A percentile compares a stretch with the other conserved stretches of the same genome.
phyloP scores from a whole-genome alignment of 2,329 filamentous ascomycete species.

The Fusarium sp. region DNA sequence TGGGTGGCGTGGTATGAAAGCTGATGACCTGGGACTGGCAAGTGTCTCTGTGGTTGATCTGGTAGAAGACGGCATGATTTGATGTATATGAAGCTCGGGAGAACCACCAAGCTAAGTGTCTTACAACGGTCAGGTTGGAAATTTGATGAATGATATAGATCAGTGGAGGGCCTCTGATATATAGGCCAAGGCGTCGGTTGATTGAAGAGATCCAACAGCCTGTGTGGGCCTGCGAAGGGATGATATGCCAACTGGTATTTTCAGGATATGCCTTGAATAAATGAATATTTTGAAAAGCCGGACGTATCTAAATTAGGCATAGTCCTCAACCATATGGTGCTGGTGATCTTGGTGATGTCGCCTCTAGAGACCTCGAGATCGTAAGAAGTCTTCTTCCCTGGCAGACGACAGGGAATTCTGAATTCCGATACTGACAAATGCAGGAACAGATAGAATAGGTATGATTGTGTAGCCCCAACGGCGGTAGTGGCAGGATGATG shows the following conservation, averaged over 20 bases:
- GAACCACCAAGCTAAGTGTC: background rate
- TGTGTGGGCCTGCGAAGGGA: background rate
- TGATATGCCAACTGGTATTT: background rate
- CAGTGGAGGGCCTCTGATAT: background rate
- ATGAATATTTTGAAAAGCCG: background rate
- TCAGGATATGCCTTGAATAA: background rate
- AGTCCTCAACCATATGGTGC: constrained; percentile 5
- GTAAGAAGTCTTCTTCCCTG: background rate
- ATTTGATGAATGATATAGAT: background rate
- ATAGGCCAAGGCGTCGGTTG: background rate
- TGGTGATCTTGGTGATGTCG: background rate
- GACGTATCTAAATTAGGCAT: constrained; percentile 19
- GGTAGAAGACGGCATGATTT: constrained; percentile 16
- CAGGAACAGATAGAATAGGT: constrained; percentile 17
- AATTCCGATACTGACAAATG: constrained; percentile 4
- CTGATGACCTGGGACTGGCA: constrained; percentile 14
- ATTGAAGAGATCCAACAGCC: background rate
- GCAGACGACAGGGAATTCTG: background rate
- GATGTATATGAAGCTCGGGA: background rate
- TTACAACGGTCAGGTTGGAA: background rate
- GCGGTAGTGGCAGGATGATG: constrained; percentile 13
- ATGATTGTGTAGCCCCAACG: constrained; percentile 5
- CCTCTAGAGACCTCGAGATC: background rate
- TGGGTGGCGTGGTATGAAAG: constrained; percentile 25
- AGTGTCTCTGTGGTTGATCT: constrained; percentile 9